A percentile compares a stretch with the other conserved stretches of the same genome.
Conservation (phyloP, 805 yeast genomes). For the Wickerhamiella kurtzmanii region DNA sequence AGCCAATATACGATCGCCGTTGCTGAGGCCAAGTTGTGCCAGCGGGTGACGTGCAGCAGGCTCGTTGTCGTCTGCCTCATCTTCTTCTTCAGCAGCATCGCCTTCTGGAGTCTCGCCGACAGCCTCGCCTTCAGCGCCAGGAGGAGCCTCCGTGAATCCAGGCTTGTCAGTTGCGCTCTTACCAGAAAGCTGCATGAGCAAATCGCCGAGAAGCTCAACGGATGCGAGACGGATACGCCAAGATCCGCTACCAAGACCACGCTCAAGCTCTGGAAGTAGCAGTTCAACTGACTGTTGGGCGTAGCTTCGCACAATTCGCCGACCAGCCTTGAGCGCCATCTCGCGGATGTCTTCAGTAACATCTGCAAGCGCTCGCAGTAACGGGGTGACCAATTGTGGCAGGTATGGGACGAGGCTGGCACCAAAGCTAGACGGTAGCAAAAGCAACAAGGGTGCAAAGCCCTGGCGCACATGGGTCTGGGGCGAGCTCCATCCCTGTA, state of each 20-base stretch:
- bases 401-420: slow-evolving; percentile 86
- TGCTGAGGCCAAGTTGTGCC: slow-evolving; percentile 71
- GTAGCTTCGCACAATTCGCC: slow-evolving; percentile 78
- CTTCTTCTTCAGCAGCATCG: slow-evolving; percentile 24
- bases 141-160: slow-evolving; percentile 17
- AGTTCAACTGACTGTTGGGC: slow-evolving; percentile 88
- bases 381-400: slow-evolving; percentile 76
- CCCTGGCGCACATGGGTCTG: slow-evolving; percentile 75
- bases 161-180: slow-evolving; percentile 26
- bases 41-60: slow-evolving; percentile 27
- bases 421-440: slow-evolving; percentile 78
- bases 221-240: slow-evolving; percentile 85
- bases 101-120: slow-evolving; percentile 41
- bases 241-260: slow-evolving; percentile 69
- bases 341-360: slow-evolving; percentile 75
- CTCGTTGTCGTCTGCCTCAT: slow-evolving; percentile 22
- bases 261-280: slow-evolving; percentile 83
- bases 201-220: slow-evolving; percentile 88
- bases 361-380: slow-evolving; percentile 84
- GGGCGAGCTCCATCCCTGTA: slow-evolving; percentile 55
- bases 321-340: slow-evolving; percentile 81
- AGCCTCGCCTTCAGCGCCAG: slow-evolving; percentile 36
- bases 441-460: slow-evolving; percentile 75
- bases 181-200: slow-evolving; percentile 88
- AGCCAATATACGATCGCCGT: slow-evolving; percentile 76